A percentile compares a stretch with the other conserved stretches of the same genome.
Evolutionary conservation across 768 basidiomycete species (phyloP).

Genomic region (Tephrocybe sp.): DNA sequence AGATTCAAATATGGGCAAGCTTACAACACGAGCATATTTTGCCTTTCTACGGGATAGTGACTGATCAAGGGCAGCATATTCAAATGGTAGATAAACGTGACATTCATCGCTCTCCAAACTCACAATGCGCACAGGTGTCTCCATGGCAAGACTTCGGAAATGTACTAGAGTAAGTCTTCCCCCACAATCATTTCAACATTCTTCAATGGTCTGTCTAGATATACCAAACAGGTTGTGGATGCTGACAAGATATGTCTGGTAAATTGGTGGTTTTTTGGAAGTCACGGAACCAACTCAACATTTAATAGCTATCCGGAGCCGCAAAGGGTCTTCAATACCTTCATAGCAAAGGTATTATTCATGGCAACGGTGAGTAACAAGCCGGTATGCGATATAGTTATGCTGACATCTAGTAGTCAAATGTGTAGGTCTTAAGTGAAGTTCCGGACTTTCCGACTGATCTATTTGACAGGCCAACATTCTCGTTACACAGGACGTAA

Average conservation of each 20-base stretch:
- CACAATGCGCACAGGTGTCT: conserved; percentile 41
- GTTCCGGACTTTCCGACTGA: background rate
- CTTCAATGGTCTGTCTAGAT: conserved; percentile 30
- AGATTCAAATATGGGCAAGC: conserved; percentile 54
- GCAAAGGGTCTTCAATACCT: conserved; percentile 58
- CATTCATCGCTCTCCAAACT: background rate
- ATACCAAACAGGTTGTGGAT: conserved; percentile 32
- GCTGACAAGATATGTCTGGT: conserved; percentile 46
- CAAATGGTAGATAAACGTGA: conserved; percentile 39
- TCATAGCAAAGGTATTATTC: conserved; percentile 50
- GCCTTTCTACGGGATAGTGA: conserved; percentile 58
- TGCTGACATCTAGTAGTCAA: conserved; percentile 42
- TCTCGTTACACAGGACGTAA: conserved; percentile 50
- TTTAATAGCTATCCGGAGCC: conserved; percentile 47
- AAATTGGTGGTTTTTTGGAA: too few relatives aligned
- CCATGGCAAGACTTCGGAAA: conserved; percentile 65
- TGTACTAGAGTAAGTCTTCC: conserved; percentile 42
- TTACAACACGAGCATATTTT: conserved; percentile 52
- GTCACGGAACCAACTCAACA: conserved; percentile 1
- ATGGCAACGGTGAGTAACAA: conserved; percentile 60
- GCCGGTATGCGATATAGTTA: too few relatives aligned
- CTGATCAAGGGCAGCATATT: conserved; percentile 48
- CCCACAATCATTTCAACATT: background rate
- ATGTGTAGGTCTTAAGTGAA: conserved; percentile 44
- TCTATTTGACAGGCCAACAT: conserved; percentile 39